phyloP scores from a whole-genome alignment of 1,284 basidiomycete genomes.

The Ceratobasidium sp. region DNA sequence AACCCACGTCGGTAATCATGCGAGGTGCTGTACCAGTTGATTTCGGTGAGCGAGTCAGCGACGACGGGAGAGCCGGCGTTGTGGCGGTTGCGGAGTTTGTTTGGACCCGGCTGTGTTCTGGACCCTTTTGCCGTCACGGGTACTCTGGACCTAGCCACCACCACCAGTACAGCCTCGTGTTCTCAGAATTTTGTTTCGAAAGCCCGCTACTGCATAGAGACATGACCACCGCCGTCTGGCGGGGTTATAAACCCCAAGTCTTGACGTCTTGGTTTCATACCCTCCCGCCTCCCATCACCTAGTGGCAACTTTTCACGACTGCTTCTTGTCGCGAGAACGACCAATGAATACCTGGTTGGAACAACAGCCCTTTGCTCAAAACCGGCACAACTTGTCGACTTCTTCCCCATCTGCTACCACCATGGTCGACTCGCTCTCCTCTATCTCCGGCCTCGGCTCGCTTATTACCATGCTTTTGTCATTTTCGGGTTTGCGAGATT shows the following conservation, averaged over 20 bases:
- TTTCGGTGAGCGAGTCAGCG: conserved; percentile 15
- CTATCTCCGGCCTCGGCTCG: conserved; percentile 29
- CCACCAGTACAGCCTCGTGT: conserved; percentile 15
- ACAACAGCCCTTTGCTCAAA: conserved; percentile 21
- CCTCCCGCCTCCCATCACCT: not conserved
- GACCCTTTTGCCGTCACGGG: not conserved
- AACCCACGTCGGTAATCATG: not conserved
- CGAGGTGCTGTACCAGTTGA: not conserved
- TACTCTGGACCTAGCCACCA: not conserved
- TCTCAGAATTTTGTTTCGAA: not conserved
- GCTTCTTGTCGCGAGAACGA: not conserved
- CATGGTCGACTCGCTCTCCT: conserved; percentile 9
- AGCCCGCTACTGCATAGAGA: not conserved
- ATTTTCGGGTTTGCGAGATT: conserved; percentile 69
- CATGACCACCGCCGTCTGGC: not conserved
- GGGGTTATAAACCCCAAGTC: conserved; percentile 11
- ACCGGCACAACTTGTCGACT: not conserved
- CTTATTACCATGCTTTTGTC: conserved; percentile 61
- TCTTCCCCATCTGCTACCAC: not conserved
- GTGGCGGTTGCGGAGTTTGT: conserved; percentile 5
- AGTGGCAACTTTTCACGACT: conserved; percentile 29
- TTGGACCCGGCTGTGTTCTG: conserved; percentile 25
- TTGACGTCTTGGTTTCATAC: conserved; percentile 20
- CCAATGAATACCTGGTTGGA: conserved; percentile 26
- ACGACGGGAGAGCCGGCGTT: not conserved